Conservation (phyloP, 371 early-diverging fungal species). For the Parasitella parasitica region DNA sequence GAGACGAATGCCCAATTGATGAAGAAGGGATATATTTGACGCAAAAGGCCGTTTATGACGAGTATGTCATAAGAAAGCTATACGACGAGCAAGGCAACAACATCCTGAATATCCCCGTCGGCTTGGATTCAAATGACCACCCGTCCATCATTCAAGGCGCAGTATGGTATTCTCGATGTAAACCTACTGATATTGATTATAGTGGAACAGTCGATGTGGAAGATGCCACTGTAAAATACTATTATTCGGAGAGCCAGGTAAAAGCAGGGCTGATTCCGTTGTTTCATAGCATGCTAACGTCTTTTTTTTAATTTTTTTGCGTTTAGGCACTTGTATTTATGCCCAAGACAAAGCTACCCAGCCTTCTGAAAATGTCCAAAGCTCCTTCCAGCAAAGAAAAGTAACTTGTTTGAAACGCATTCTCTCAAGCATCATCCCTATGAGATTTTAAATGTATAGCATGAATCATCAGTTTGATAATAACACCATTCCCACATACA, state of each 20-base stretch:
- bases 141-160: constrained; percentile 5
- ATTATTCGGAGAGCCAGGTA: not conserved
- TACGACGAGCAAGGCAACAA: not conserved
- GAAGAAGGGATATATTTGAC: constrained; percentile 11
- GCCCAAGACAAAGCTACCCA: not conserved
- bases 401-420: too few species aligned
- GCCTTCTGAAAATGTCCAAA: not conserved
- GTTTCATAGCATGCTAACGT: not conserved
- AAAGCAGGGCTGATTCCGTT: not conserved
- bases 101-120: not conserved
- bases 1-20: not conserved
- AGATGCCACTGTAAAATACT: constrained; percentile 3
- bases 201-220: not conserved
- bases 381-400: not conserved
- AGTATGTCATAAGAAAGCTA: not conserved
- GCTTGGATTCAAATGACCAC: not conserved
- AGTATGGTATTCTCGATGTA: constrained; percentile 2
- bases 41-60: not conserved
- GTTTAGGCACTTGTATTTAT: not conserved
- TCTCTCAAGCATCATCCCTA: too few species aligned
- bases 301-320: not conserved
- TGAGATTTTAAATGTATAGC: too few species aligned
- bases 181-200: not conserved
- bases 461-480: too few species aligned
- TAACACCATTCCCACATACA: too few species aligned